A percentile compares a stretch with the other conserved stretches of the same genome.
Conservation (phyloP, 208 protist genomes). For the Naegleria lovaniensis region DNA sequence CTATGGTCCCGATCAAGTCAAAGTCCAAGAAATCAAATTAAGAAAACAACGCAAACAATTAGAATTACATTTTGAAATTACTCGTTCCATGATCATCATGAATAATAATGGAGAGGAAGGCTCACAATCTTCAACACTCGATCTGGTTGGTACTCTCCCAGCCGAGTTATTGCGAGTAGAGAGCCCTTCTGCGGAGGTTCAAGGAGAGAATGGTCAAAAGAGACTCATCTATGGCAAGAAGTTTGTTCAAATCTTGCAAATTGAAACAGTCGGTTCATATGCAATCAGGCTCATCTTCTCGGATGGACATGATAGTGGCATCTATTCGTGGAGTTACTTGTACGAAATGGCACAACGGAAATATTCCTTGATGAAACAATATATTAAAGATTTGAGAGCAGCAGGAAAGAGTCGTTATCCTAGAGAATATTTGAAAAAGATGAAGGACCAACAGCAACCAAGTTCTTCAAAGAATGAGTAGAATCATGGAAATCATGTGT, state of each 20-base stretch:
- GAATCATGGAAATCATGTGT: no score
- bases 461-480: no score
- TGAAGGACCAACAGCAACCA: no score
- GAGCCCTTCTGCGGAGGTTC: not conserved
- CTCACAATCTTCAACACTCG: not conserved
- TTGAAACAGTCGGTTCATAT: constrained; percentile 22
- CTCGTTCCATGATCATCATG: not conserved
- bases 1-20: not conserved
- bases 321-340: not conserved
- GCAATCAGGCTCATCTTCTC: not conserved
- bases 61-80: not conserved
- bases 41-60: not conserved
- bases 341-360: not conserved
- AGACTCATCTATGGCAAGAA: constrained; percentile 7
- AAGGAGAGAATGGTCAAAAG: not conserved
- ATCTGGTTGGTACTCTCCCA: not conserved
- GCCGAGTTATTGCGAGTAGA: constrained; percentile 24
- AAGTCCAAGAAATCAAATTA: not conserved
- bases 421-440: not conserved
- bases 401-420: not conserved
- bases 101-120: no score
- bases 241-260: not conserved
- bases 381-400: not conserved
- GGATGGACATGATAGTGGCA: not conserved
- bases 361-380: constrained; percentile 6